Evolutionary conservation across 257 asterid genomes (phyloP).

Genomic region (Solanum gandarillasii): DNA sequence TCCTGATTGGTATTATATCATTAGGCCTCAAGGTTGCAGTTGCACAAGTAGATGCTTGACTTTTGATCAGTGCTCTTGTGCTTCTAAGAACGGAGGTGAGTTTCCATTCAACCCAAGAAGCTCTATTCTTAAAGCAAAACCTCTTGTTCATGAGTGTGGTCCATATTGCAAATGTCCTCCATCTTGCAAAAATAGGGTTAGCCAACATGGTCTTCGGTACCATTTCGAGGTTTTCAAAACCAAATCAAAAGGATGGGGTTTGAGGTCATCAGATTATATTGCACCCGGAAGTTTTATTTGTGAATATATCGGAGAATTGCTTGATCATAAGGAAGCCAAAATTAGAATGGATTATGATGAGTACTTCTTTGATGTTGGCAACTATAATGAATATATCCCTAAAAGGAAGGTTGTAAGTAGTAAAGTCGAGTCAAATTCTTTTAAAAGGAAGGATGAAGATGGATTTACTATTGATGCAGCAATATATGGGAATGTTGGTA

Average conservation of each 20-base stretch:
- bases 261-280: constrained; percentile 25
- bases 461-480: too few relatives aligned
- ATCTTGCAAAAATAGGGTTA: too few relatives aligned
- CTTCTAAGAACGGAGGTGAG: too few relatives aligned
- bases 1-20: too few relatives aligned
- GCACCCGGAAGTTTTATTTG: constrained; percentile 32
- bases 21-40: too few relatives aligned
- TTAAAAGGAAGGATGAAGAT: too few relatives aligned
- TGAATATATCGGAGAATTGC: constrained; percentile 31
- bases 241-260: constrained; percentile 28
- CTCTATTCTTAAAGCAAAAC: too few relatives aligned
- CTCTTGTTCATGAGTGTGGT: too few relatives aligned
- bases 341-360: neutral
- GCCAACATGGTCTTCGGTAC: neutral
- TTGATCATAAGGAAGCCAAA: constrained; percentile 4
- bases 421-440: neutral
- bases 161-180: too few relatives aligned
- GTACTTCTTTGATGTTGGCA: neutral
- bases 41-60: too few relatives aligned
- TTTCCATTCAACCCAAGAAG: too few relatives aligned
- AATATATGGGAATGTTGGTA: constrained; percentile 26
- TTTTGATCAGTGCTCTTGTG: too few relatives aligned
- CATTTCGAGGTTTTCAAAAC: constrained; percentile 32
- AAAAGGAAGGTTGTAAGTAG: neutral
- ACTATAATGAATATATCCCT: neutral